Conservation (phyloP, 2,329 filamentous ascomycete genomes). For the Aureobasidium sp. region DNA sequence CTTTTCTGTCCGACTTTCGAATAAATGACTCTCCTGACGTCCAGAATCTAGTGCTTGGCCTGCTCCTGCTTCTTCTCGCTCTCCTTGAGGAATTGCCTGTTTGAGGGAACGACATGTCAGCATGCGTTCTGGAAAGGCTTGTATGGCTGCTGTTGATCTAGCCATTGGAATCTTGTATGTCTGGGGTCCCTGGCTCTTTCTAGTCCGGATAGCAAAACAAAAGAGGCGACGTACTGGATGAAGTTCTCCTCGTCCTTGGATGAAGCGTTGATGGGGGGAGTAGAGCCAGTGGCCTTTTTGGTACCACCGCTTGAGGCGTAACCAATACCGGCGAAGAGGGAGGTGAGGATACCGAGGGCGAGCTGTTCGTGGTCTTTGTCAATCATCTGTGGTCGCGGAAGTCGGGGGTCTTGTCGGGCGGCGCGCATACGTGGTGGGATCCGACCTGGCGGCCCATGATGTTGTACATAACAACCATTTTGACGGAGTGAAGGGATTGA, state of each 20-base stretch:
- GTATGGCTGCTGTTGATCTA: not conserved
- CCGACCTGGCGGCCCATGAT: slow-evolving; percentile 46
- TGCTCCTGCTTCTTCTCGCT: slow-evolving; percentile 10
- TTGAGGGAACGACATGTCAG: not conserved
- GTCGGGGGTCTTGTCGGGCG: not conserved
- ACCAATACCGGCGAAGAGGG: slow-evolving; percentile 39
- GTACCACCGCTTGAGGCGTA: slow-evolving; percentile 39
- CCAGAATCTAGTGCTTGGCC: slow-evolving; percentile 14
- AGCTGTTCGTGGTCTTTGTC: slow-evolving; percentile 37
- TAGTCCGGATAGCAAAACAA: not conserved
- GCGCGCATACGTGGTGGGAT: slow-evolving; percentile 43
- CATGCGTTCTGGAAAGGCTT: not conserved
- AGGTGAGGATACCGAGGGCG: slow-evolving; percentile 49
- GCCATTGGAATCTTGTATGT: too few species aligned
- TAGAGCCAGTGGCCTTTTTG: slow-evolving; percentile 38
- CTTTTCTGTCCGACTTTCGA: slow-evolving; percentile 2
- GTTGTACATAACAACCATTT: slow-evolving; percentile 46
- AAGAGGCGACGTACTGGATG: slow-evolving; percentile 46
- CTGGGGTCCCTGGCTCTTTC: not conserved
- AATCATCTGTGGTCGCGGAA: not conserved
- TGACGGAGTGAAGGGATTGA: slow-evolving; percentile 15
- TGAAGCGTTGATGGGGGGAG: slow-evolving; percentile 54
- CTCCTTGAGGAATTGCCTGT: slow-evolving; percentile 14
- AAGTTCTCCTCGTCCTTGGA: slow-evolving; percentile 63
- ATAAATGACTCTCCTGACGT: not conserved